Evolutionary conservation across 306 rosid species (phyloP).

Genomic region (Prunus armeniaca): DNA sequence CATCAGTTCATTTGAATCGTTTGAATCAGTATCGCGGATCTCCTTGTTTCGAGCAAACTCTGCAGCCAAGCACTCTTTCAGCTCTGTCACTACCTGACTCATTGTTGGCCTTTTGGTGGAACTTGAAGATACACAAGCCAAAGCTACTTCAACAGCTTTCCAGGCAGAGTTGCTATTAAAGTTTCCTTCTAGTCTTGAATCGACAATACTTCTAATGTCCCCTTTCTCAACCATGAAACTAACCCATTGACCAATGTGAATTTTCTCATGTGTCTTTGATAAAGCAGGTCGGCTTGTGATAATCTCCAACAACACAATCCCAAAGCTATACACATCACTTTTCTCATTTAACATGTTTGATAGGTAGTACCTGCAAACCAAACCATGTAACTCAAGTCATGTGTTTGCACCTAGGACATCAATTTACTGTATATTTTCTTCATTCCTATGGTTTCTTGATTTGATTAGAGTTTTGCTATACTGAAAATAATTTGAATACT

Average conservation of each 20-base stretch:
- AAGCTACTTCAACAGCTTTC: constrained; percentile 48
- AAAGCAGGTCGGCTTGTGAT: constrained; percentile 41
- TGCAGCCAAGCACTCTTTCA: constrained; percentile 40
- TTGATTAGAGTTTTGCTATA: too few species aligned
- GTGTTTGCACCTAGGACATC: neutral
- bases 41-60: constrained; percentile 16
- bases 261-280: constrained; percentile 9
- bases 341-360: constrained; percentile 45
- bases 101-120: constrained; percentile 46
- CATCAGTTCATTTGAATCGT: neutral
- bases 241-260: constrained; percentile 43
- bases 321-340: constrained; percentile 60
- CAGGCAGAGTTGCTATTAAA: constrained; percentile 28
- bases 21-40: neutral
- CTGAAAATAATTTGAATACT: neutral
- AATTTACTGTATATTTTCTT: neutral
- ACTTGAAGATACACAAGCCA: constrained; percentile 35
- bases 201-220: constrained; percentile 35
- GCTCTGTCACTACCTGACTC: constrained; percentile 38
- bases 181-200: constrained; percentile 37
- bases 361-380: constrained; percentile 28
- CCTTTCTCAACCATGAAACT: constrained; percentile 30
- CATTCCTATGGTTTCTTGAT: neutral
- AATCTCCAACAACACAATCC: constrained; percentile 48
- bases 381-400: neutral